Percentiles rank a stretch among this genome's conserved stretches.
Evolutionary conservation across 805 yeast species (phyloP).

Genomic region (Groenewaldozyma salmanticensis): DNA sequence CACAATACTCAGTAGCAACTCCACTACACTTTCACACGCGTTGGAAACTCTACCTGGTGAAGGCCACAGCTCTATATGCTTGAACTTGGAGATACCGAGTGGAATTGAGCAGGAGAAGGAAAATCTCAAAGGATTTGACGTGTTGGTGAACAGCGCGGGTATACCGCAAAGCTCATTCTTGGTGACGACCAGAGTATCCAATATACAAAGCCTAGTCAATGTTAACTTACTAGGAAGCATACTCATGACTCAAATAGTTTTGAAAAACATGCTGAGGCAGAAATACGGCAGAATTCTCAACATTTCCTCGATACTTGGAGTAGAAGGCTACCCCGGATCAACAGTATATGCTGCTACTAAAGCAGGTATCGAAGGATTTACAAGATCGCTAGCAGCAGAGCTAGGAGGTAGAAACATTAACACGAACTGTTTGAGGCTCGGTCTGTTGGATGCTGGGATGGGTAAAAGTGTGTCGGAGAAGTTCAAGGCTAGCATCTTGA

Average conservation of each 20-base stretch:
- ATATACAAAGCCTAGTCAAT: constrained; percentile 38
- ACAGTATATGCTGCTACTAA: constrained; percentile 61
- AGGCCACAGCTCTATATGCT: background rate
- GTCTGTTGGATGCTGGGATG: constrained; percentile 61
- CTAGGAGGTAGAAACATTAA: constrained; percentile 42
- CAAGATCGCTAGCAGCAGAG: constrained; percentile 51
- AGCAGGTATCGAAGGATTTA: constrained; percentile 58
- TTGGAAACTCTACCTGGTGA: constrained; percentile 4
- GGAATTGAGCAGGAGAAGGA: background rate
- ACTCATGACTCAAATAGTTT: constrained; percentile 42
- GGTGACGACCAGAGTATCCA: constrained; percentile 31
- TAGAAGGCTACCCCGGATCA: constrained; percentile 41
- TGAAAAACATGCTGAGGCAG: constrained; percentile 40
- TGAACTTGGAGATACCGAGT: background rate
- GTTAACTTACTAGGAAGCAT: constrained; percentile 58
- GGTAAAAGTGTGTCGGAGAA: constrained; percentile 10
- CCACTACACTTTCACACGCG: constrained; percentile 17
- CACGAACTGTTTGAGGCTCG: constrained; percentile 62
- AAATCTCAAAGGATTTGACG: constrained; percentile 23
- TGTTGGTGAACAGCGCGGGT: constrained; percentile 51
- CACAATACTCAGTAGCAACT: constrained; percentile 43
- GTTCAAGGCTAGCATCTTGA: background rate
- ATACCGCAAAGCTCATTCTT: constrained; percentile 48
- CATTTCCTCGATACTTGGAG: constrained; percentile 55
- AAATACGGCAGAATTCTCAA: constrained; percentile 40